Evolutionary conservation across 1,284 basidiomycete species (phyloP).

Genomic region (Gomphus sp.): DNA sequence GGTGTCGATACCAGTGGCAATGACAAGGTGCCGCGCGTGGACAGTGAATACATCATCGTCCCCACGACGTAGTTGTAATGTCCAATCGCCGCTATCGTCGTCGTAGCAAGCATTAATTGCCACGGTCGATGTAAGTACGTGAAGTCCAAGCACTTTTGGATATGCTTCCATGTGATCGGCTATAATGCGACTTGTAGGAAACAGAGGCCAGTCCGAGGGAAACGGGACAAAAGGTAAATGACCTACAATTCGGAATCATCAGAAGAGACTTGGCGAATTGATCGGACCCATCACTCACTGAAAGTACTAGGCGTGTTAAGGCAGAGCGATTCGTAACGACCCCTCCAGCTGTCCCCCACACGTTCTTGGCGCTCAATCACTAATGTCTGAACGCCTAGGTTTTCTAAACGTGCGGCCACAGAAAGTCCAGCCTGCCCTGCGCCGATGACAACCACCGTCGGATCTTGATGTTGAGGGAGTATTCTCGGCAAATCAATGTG

Average conservation of each 20-base stretch:
- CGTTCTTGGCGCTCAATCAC: slow-evolving; percentile 12
- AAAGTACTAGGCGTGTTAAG: slow-evolving; percentile 15
- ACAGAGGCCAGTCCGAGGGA: slow-evolving; percentile 10
- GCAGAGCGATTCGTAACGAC: slow-evolving; percentile 13
- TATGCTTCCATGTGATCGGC: slow-evolving; percentile 14
- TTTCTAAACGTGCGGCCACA: slow-evolving; percentile 8
- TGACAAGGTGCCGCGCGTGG: not conserved
- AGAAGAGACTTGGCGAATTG: not conserved
- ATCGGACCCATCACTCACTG: slow-evolving; percentile 8
- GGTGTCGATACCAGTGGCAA: not conserved
- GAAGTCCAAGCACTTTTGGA: slow-evolving; percentile 13
- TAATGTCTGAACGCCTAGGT: slow-evolving; percentile 10
- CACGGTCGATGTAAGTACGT: slow-evolving; percentile 10
- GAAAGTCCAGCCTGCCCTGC: slow-evolving; percentile 13
- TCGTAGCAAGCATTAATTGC: not conserved
- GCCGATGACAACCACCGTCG: slow-evolving; percentile 13
- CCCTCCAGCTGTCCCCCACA: slow-evolving; percentile 12
- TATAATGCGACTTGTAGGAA: slow-evolving; percentile 5
- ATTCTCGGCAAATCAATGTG: not conserved
- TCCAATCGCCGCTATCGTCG: not conserved
- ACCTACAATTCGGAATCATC: not conserved
- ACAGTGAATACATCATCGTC: not conserved
- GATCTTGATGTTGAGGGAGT: not conserved
- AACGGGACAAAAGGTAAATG: slow-evolving; percentile 8
- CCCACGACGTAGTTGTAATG: not conserved